phyloP scores from a whole-genome alignment of 1,139 yeast species.

The Pneumocystis murina region DNA sequence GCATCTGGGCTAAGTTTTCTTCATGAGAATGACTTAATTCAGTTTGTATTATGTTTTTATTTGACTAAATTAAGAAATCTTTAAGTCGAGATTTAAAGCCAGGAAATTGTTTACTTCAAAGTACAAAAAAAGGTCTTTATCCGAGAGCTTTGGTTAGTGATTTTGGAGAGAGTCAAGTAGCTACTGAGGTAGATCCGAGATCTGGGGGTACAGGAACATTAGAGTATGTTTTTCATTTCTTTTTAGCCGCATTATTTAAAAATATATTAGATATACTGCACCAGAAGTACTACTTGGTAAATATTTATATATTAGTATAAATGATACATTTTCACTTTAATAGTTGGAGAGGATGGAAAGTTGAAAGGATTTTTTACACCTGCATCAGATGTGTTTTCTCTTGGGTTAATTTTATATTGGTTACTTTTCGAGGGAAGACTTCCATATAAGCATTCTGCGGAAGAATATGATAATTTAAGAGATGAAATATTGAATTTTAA shows the following conservation, averaged over 20 bases:
- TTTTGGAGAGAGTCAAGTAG: conserved; percentile 76
- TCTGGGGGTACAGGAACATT: conserved; percentile 77
- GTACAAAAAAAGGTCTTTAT: conserved; percentile 23
- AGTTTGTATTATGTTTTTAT: conserved; percentile 18
- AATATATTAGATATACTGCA: conserved; percentile 4
- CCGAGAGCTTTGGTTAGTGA: conserved; percentile 72
- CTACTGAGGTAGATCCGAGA: conserved; percentile 40
- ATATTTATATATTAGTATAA: neutral
- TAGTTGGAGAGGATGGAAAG: conserved; percentile 34
- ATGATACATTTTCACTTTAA: conserved; percentile 11
- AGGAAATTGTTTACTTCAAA: conserved; percentile 48
- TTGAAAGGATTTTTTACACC: conserved; percentile 32
- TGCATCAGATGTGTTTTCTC: conserved; percentile 54
- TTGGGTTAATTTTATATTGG: conserved; percentile 67
- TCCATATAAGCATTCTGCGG: conserved; percentile 26
- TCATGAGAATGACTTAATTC: conserved; percentile 61
- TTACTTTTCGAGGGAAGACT: conserved; percentile 47
- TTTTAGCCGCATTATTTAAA: conserved; percentile 28
- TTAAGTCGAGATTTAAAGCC: conserved; percentile 61
- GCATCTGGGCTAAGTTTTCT: conserved; percentile 55
- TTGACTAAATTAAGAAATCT: neutral
- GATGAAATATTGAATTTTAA: conserved; percentile 28
- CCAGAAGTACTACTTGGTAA: conserved; percentile 11
- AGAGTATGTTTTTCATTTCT: conserved; percentile 77
- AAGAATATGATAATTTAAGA: conserved; percentile 27